Base-by-base conservation (phyloP, 2,329 filamentous ascomycete genomes). In the Dactylellina drechsleri region DNA sequence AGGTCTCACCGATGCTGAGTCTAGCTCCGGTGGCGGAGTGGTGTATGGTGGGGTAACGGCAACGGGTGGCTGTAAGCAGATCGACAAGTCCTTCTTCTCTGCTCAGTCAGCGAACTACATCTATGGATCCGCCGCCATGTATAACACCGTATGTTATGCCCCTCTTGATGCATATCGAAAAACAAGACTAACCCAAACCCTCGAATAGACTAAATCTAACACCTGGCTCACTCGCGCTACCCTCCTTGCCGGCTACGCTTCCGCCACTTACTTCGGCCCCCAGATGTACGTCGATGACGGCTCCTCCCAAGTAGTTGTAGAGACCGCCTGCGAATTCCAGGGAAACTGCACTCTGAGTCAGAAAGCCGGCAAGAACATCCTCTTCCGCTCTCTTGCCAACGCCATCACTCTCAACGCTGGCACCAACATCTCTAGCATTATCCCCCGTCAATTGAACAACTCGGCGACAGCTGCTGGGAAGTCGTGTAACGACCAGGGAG, bases 351-450 rank as follows among this genome's bases (percentile, higher is more conserved):
- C 87, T 79, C 83, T 82, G 50, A 89, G 91, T 81, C 88, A 89
- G 84, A 92, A 92, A 82, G 89, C 85, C 53, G 90, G 88, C 79
- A 83, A 90, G 26, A 83, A 88, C 20, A 86, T 88, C 60, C 90
- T 88, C 82, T 86, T 90, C 83, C 70, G 70, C 15, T 62, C 70
- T 8, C 57, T 74, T 18, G 62, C 28, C 18, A 41, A 45, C 23
- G 89, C 85, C 82, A 84, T 85, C 47, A 84, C 87, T 2, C 83
- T 86, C 45, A 79, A 85, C 58, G 83, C 88, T 81, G 86, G 88
- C 15, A 84, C 84, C n/a, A 85, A 88, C 13, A 81, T 82, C 1
- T 59, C 81, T 2, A 81, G 82, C 2, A 83, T 90, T 47, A 81
- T 84, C 53, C 79, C 80, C 1, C 81, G 86, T 49, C 70, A 66